These are phyloP conservation scores for Paecilomyces sp. DNA, from an alignment of 2,329 filamentous ascomycete genomes.

Conservation along the genomic window DNA sequence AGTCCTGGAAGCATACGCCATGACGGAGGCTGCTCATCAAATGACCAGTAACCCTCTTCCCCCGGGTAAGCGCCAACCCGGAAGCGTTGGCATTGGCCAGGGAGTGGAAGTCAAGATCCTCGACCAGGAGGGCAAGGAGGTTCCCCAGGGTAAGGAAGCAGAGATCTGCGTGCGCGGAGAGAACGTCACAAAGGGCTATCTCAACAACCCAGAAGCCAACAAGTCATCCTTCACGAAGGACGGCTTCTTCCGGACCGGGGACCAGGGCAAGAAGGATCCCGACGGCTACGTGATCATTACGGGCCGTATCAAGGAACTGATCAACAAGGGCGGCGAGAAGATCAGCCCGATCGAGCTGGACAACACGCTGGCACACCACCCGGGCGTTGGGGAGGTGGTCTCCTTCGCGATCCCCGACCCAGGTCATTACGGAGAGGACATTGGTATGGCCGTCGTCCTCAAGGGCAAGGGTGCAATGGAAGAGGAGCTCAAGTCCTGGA, in stretches of 20 bases:
- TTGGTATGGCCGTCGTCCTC: constrained; percentile 68
- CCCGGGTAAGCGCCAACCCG: constrained; percentile 66
- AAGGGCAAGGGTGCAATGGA: constrained; percentile 55
- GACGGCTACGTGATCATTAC: constrained; percentile 83
- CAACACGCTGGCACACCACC: constrained; percentile 69
- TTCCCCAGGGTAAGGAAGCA: constrained; percentile 62
- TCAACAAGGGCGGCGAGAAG: constrained; percentile 73
- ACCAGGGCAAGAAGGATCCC: constrained; percentile 72
- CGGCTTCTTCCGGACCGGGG: constrained; percentile 84
- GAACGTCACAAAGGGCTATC: constrained; percentile 77
- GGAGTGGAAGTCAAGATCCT: constrained; percentile 77
- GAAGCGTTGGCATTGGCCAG: constrained; percentile 74
- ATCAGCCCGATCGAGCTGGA: constrained; percentile 78
- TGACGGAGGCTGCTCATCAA: constrained; percentile 71
- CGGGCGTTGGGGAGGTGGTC: constrained; percentile 68
- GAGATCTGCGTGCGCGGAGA: constrained; percentile 78
- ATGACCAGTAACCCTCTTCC: constrained; percentile 57
- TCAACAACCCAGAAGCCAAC: constrained; percentile 76
- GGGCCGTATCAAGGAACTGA: constrained; percentile 87
- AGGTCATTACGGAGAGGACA: constrained; percentile 68
- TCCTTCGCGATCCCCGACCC: constrained; percentile 78
- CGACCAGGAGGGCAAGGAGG: constrained; percentile 59
- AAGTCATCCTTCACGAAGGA: constrained; percentile 62
- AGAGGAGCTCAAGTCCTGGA: constrained; percentile 60
- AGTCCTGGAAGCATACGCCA: constrained; percentile 83